A percentile compares a stretch with the other conserved stretches of the same genome.
phyloP scores from a whole-genome alignment of 129 eudicot genomes.

The Lonicera japonica region DNA sequence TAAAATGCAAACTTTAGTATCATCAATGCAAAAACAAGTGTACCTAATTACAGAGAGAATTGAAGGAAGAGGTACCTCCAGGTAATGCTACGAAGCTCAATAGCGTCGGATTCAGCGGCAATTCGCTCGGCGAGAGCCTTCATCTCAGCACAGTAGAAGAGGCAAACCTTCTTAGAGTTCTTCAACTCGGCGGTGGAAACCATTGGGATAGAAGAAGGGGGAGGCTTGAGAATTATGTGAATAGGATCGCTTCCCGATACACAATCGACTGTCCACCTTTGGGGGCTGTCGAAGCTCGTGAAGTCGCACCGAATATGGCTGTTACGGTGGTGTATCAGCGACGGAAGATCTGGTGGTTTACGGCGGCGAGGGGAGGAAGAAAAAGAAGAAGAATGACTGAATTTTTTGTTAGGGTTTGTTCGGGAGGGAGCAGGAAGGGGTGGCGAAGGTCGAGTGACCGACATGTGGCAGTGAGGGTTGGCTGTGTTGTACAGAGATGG shows the following conservation, averaged over 20 bases:
- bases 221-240: conserved; percentile 77
- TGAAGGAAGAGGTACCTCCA: conserved; percentile 52
- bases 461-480: conserved; percentile 43
- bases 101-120: conserved; percentile 82
- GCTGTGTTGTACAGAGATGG: conserved; percentile 4
- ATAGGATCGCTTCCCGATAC: conserved; percentile 70
- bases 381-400: conserved; percentile 5
- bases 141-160: conserved; percentile 78
- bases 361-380: conserved; percentile 2
- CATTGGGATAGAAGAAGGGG: conserved; percentile 31
- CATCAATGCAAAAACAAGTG: not conserved
- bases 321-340: not conserved
- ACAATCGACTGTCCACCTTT: conserved; percentile 84
- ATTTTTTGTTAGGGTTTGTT: conserved; percentile 25
- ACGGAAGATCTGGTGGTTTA: not conserved
- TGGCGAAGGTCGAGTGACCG: conserved; percentile 47
- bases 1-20: not conserved
- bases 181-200: conserved; percentile 31
- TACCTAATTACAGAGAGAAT: not conserved
- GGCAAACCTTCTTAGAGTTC: conserved; percentile 59
- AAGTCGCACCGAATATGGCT: conserved; percentile 36
- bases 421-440: conserved; percentile 19
- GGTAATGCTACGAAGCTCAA: conserved; percentile 78
- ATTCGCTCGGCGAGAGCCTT: conserved; percentile 69
- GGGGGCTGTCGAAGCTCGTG: conserved; percentile 34